Conservation (phyloP, 2,329 filamentous ascomycete species). For the Epichloe scottii region DNA sequence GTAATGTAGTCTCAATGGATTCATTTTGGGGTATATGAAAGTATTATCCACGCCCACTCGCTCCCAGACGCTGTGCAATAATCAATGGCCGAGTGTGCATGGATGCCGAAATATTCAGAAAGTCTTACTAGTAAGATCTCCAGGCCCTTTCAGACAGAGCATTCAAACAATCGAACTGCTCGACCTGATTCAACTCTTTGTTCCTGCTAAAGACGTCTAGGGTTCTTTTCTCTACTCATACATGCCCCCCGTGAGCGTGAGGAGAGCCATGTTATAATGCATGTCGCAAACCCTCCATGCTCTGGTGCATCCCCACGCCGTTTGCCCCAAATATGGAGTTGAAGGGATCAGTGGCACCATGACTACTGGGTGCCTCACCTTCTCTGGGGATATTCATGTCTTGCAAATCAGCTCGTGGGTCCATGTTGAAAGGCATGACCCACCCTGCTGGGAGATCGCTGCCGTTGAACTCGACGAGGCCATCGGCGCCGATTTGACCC, state of each 20-base stretch:
- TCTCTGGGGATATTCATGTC: constrained; percentile 30
- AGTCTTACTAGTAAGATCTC: too few species aligned
- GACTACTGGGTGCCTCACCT: constrained; percentile 11
- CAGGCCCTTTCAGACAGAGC: too few species aligned
- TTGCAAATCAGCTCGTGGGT: constrained; percentile 52
- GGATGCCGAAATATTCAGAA: too few species aligned
- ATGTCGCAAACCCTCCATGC: constrained; percentile 20
- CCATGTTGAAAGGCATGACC: constrained; percentile 90
- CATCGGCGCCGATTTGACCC: constrained; percentile 10
- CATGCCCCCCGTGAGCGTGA: neutral
- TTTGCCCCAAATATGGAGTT: constrained; percentile 32
- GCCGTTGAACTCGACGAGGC: constrained; percentile 14
- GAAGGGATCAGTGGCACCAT: constrained; percentile 30
- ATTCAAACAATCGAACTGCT: too few species aligned
- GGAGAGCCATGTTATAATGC: constrained; percentile 12
- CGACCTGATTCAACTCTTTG: neutral
- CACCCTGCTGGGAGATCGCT: constrained; percentile 55
- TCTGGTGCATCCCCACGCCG: constrained; percentile 24
- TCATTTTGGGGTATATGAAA: constrained; percentile 1
- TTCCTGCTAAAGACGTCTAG: neutral
- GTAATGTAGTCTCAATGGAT: neutral
- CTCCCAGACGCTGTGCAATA: too few species aligned
- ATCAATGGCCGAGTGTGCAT: neutral
- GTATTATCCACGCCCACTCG: neutral
- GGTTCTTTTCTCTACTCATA: neutral